These are phyloP conservation scores for Lepidium campestre DNA, from an alignment of 441 rosid genomes.

Conservation along the genomic window DNA sequence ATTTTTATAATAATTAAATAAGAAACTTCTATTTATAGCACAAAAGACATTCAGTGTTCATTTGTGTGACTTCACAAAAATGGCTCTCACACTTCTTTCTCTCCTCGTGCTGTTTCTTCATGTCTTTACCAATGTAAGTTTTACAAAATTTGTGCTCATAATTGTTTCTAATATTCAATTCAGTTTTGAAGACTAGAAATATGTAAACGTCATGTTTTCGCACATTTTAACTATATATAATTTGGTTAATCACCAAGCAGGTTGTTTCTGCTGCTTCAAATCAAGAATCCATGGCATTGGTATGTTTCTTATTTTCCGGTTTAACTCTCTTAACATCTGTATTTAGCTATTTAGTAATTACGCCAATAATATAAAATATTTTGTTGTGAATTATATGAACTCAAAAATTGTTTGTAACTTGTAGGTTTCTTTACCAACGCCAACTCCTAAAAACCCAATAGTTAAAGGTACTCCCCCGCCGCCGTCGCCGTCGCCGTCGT, in stretches of 20 bases:
- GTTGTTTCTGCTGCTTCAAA: not conserved
- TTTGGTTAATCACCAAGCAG: constrained; percentile 12
- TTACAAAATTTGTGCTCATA: too few relatives aligned
- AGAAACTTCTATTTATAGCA: constrained; percentile 20
- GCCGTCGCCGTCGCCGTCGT: constrained; percentile 26
- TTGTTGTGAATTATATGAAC: not conserved
- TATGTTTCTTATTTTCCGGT: too few relatives aligned
- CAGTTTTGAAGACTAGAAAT: not conserved
- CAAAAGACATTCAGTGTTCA: constrained; percentile 6
- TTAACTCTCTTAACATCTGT: too few relatives aligned
- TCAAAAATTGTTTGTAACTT: constrained; percentile 2
- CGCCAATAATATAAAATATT: too few relatives aligned
- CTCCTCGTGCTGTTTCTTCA: not conserved
- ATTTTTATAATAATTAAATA: not conserved
- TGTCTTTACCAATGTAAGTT: constrained; percentile 19
- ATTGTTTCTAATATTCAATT: not conserved
- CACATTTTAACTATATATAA: not conserved
- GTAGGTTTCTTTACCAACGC: constrained; percentile 17
- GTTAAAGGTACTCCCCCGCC: not conserved
- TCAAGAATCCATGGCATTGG: too few relatives aligned
- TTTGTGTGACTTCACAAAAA: constrained; percentile 11
- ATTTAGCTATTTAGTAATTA: too few relatives aligned
- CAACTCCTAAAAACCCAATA: constrained; percentile 19
- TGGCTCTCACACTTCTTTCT: constrained; percentile 4
- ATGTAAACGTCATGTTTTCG: not conserved